phyloP scores from a whole-genome alignment of 1,284 basidiomycete species.

The Trichosporon sp. region DNA sequence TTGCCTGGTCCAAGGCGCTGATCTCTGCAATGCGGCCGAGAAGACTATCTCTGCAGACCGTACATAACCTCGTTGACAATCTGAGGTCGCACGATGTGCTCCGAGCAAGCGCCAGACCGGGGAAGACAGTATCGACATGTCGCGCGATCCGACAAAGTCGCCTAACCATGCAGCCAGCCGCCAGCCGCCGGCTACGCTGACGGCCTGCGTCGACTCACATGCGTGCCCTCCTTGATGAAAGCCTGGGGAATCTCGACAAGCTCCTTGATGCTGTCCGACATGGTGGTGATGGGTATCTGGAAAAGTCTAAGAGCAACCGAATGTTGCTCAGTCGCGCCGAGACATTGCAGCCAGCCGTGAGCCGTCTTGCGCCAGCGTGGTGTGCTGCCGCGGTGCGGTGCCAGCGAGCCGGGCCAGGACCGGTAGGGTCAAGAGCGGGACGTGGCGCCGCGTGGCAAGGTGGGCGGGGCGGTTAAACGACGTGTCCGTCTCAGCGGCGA shows the following conservation, averaged over 20 bases:
- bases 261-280: conserved; percentile 70
- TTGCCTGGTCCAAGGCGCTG: too few relatives aligned
- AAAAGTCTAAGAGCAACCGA: not conserved
- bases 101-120: too few relatives aligned
- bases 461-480: too few relatives aligned
- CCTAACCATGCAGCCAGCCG: not conserved
- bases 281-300: conserved; percentile 39
- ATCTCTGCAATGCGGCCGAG: too few relatives aligned
- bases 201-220: conserved; percentile 55
- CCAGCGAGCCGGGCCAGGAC: not conserved
- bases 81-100: too few relatives aligned
- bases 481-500: not conserved
- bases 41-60: too few relatives aligned
- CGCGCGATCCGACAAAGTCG: not conserved
- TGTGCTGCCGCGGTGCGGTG: too few relatives aligned
- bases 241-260: conserved; percentile 86
- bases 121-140: not conserved
- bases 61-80: too few relatives aligned
- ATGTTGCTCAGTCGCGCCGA: not conserved
- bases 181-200: not conserved
- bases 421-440: not conserved
- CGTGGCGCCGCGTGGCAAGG: not conserved
- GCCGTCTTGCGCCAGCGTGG: too few relatives aligned
- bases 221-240: conserved; percentile 87
- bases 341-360: not conserved